phyloP scores from a whole-genome alignment of 164 flowering plant species.

The Magnolia kwangsiensis region DNA sequence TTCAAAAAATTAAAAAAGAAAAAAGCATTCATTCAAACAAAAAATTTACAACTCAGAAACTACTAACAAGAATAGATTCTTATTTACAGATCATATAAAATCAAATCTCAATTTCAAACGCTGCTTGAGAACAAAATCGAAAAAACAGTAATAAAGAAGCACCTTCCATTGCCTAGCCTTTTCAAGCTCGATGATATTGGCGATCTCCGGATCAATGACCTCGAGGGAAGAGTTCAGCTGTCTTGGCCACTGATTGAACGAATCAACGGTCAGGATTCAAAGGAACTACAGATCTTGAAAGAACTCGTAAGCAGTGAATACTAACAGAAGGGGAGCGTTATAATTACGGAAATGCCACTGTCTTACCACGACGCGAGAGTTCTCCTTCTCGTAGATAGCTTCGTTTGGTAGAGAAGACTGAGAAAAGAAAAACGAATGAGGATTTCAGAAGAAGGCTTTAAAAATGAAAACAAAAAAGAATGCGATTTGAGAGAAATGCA shows the following conservation, averaged over 20 bases:
- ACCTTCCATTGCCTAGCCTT: conserved; percentile 99
- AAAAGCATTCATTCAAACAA: too few species aligned
- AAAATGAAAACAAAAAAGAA: background rate
- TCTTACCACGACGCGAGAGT: conserved; percentile 55
- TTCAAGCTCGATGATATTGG: conserved; percentile 93
- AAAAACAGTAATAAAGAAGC: background rate
- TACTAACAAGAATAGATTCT: too few species aligned
- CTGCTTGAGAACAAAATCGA: too few species aligned
- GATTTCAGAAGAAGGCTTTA: background rate
- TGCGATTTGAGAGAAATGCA: background rate
- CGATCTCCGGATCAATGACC: conserved; percentile 87
- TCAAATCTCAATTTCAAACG: too few species aligned
- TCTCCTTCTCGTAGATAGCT: conserved; percentile 77
- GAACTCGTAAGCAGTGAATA: too few species aligned
- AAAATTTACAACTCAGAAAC: too few species aligned
- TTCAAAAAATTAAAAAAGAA: too few species aligned
- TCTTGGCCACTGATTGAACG: conserved; percentile 82
- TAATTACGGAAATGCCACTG: background rate
- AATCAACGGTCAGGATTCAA: background rate
- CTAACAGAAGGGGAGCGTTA: background rate
- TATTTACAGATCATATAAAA: too few species aligned
- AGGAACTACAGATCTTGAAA: background rate
- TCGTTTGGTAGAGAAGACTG: conserved; percentile 81
- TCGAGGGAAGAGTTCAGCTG: conserved; percentile 87
- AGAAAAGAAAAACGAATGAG: background rate